A percentile compares a stretch with the other conserved stretches of the same genome.
Evolutionary conservation across 306 rosid genomes (phyloP).

Genomic region (Citrullus mucosospermus): DNA sequence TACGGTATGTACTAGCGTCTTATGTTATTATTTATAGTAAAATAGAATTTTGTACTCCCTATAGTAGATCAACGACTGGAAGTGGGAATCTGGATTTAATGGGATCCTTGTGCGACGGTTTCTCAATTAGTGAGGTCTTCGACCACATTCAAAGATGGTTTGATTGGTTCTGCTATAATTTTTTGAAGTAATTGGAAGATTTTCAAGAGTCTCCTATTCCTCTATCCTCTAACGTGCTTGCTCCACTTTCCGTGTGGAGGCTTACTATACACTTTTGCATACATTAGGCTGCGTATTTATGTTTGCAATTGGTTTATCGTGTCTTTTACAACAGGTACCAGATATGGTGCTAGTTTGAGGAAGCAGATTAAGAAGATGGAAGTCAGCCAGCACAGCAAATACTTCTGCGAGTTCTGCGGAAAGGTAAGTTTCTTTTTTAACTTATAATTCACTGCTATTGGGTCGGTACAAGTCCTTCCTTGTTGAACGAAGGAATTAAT

Average conservation of each 20-base stretch:
- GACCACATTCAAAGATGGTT: not conserved
- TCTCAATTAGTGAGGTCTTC: not conserved
- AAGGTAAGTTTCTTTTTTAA: constrained; percentile 28
- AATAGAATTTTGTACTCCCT: not conserved
- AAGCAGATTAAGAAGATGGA: constrained; percentile 91
- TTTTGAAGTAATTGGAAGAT: not conserved
- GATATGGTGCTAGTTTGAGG: constrained; percentile 87
- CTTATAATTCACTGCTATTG: not conserved
- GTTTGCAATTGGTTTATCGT: not conserved
- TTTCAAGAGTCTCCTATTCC: not conserved
- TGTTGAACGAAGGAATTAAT: not conserved
- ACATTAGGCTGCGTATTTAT: not conserved
- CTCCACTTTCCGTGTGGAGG: not conserved
- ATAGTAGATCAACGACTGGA: not conserved
- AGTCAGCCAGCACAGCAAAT: constrained; percentile 72
- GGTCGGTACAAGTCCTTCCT: not conserved
- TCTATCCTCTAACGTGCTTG: not conserved
- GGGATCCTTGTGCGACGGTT: not conserved
- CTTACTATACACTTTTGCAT: not conserved
- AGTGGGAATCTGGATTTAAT: not conserved
- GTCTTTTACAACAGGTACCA: constrained; percentile 36
- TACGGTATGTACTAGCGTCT: constrained; percentile 37
- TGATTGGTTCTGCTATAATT: not conserved
- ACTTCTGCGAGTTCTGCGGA: constrained; percentile 71
- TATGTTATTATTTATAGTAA: not conserved